Percentiles rank a stretch among this genome's conserved stretches.
phyloP scores from a whole-genome alignment of 352 stramenopile species.

The Phytopythium montanum region DNA sequence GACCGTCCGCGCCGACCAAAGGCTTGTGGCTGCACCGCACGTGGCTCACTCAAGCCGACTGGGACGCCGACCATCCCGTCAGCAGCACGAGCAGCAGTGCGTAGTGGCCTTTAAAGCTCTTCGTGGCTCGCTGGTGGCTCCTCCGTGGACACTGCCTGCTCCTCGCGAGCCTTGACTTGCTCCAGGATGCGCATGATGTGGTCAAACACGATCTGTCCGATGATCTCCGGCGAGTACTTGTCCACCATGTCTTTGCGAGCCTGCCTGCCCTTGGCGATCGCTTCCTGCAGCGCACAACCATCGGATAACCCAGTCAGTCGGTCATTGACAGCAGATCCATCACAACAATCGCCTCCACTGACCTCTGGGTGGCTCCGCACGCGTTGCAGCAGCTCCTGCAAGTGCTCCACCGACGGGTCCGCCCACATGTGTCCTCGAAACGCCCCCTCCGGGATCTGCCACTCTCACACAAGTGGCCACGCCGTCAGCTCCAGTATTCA shows the following conservation, averaged over 20 bases:
- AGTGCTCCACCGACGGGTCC: conserved; percentile 70
- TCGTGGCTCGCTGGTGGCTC: conserved; percentile 25
- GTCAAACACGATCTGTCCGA: conserved; percentile 60
- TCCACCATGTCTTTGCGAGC: conserved; percentile 80
- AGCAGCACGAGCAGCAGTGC: conserved; percentile 21
- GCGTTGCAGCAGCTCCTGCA: conserved; percentile 59
- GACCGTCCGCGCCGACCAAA: conserved; percentile 72
- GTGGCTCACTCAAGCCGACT: conserved; percentile 77
- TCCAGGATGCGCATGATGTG: conserved; percentile 66
- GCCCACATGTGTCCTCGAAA: conserved; percentile 85
- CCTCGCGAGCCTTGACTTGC: conserved; percentile 24
- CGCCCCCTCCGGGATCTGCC: conserved; percentile 71
- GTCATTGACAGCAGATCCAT: neutral
- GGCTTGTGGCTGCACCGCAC: conserved; percentile 83
- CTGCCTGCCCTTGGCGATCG: conserved; percentile 52
- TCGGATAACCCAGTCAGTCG: neutral
- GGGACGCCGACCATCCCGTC: conserved; percentile 41
- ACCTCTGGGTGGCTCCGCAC: conserved; percentile 64
- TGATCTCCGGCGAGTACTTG: conserved; percentile 74
- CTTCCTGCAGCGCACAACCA: conserved; percentile 31
- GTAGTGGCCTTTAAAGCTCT: conserved; percentile 48
- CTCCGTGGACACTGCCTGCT: neutral
- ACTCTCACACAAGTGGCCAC: neutral
- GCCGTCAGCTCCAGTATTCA: neutral
- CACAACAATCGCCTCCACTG: neutral